Conservation (phyloP, 805 yeast species). For the Ogataea wickerhamii region DNA sequence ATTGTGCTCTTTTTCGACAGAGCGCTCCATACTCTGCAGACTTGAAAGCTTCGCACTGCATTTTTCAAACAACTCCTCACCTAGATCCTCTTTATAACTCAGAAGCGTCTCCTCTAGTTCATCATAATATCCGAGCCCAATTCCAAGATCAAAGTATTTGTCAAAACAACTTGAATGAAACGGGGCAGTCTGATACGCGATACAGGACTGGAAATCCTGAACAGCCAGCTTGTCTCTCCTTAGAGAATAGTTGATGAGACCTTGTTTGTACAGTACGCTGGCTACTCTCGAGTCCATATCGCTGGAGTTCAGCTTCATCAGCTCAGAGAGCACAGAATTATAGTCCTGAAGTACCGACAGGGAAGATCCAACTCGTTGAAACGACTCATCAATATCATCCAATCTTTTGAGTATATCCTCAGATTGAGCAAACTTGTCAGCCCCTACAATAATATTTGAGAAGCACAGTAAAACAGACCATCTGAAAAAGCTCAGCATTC, state of each 20-base stretch:
- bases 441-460: too few species aligned
- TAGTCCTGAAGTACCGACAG: slow-evolving; percentile 29
- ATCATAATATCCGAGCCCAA: slow-evolving; percentile 50
- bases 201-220: slow-evolving; percentile 46
- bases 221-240: slow-evolving; percentile 54
- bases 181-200: slow-evolving; percentile 34
- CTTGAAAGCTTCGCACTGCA: slow-evolving; percentile 5
- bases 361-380: slow-evolving; percentile 28
- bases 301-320: slow-evolving; percentile 12
- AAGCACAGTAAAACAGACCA: too few species aligned
- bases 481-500: too few species aligned
- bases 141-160: slow-evolving; percentile 45
- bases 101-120: slow-evolving; percentile 25
- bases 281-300: slow-evolving; percentile 27
- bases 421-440: not conserved
- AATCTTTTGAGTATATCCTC: slow-evolving; percentile 2
- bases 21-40: slow-evolving; percentile 3
- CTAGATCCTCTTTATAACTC: slow-evolving; percentile 12
- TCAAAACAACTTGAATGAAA: slow-evolving; percentile 45
- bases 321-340: slow-evolving; percentile 21
- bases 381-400: slow-evolving; percentile 12
- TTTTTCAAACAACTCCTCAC: not conserved
- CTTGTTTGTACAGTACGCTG: slow-evolving; percentile 54
- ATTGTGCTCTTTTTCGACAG: slow-evolving; percentile 5
- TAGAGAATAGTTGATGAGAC: slow-evolving; percentile 55